Conservation (phyloP, 2,329 filamentous ascomycete species). For the Cordyceps farinosa region DNA sequence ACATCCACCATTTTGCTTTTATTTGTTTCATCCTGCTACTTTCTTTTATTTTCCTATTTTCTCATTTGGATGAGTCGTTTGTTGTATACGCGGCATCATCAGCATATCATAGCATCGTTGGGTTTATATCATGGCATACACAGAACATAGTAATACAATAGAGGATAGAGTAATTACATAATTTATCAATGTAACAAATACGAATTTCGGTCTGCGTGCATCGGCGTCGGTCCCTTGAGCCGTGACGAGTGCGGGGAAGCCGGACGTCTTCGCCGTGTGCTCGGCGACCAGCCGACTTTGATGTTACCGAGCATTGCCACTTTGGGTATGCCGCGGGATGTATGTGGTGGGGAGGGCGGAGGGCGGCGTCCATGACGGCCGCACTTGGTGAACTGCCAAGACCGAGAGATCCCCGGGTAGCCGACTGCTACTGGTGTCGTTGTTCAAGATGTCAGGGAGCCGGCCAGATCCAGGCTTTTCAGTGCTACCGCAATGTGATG, state of each 20-base stretch:
- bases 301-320: background rate
- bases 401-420: background rate
- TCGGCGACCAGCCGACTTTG: constrained; percentile 5
- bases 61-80: background rate
- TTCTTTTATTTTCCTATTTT: background rate
- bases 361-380: background rate
- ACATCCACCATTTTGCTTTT: background rate
- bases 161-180: background rate
- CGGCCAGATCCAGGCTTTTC: background rate
- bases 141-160: constrained; percentile 3
- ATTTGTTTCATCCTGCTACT: background rate
- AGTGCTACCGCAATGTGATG: background rate
- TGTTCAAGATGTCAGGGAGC: no score
- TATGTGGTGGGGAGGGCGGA: background rate
- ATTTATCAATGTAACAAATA: background rate
- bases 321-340: constrained; percentile 2
- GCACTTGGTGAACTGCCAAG: background rate
- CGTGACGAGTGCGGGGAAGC: constrained; percentile 12
- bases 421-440: no score
- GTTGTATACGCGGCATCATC: background rate
- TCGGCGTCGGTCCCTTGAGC: background rate
- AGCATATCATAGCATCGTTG: background rate
- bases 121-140: background rate
- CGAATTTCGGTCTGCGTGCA: background rate
- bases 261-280: background rate